Conservation (phyloP, 345 rosid species). For the Erysimum cheiranthoides region DNA sequence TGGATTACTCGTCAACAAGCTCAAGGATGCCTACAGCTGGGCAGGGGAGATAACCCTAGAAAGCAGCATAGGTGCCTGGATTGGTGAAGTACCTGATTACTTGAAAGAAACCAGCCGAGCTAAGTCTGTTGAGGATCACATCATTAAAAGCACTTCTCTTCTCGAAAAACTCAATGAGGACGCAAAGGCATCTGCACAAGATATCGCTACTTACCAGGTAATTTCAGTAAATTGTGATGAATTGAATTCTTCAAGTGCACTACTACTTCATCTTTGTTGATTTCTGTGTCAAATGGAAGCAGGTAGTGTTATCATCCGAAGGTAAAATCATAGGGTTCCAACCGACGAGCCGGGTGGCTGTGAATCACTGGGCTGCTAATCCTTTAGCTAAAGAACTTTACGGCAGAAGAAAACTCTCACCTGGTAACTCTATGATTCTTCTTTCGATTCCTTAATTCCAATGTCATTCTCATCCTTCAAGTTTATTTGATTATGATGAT, state of each 20-base stretch:
- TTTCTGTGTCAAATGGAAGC: constrained; percentile 6
- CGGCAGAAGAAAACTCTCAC: constrained; percentile 60
- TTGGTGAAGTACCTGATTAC: constrained; percentile 70
- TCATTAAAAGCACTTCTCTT: constrained; percentile 46
- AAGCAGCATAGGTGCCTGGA: constrained; percentile 60
- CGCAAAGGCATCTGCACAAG: constrained; percentile 61
- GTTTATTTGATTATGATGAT: constrained; percentile 2
- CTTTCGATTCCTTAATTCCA: background rate
- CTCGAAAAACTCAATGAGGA: constrained; percentile 51
- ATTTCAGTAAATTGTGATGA: constrained; percentile 4
- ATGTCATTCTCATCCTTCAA: constrained; percentile 8
- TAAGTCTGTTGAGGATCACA: constrained; percentile 47
- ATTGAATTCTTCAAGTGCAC: background rate
- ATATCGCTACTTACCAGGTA: constrained; percentile 85
- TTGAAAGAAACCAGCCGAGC: constrained; percentile 50
- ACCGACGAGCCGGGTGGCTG: constrained; percentile 74
- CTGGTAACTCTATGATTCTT: constrained; percentile 53
- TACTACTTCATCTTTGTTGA: constrained; percentile 3
- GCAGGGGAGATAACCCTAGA: constrained; percentile 56
- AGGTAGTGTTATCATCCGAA: constrained; percentile 72
- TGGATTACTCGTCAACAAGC: constrained; percentile 53
- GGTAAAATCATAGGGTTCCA: constrained; percentile 80
- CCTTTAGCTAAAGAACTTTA: constrained; percentile 80
- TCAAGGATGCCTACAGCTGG: constrained; percentile 71
- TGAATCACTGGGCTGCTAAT: constrained; percentile 78